These are phyloP conservation scores for Fusarium brachygibbosum DNA, from an alignment of 2,329 filamentous ascomycete species.

Conservation along the genomic window DNA sequence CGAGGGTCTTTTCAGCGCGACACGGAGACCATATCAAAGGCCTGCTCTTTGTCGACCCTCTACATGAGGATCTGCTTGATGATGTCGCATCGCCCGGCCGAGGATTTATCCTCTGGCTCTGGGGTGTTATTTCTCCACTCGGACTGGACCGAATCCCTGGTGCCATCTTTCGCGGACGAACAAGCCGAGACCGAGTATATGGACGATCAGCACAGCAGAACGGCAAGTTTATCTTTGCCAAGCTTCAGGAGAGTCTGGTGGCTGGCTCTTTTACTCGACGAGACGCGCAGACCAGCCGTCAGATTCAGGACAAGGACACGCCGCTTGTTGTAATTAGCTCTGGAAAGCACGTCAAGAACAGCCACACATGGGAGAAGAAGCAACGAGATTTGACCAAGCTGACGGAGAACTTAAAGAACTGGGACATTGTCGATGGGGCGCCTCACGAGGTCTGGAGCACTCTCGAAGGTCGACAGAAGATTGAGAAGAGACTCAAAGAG, in stretches of 20 bases:
- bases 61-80: constrained; percentile 88
- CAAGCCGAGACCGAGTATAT: constrained; percentile 85
- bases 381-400: constrained; percentile 87
- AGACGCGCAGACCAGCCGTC: constrained; percentile 82
- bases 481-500: constrained; percentile 83
- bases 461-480: constrained; percentile 75
- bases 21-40: constrained; percentile 81
- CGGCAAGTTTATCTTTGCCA: constrained; percentile 88
- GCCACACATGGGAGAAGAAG: constrained; percentile 82
- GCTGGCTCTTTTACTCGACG: constrained; percentile 86
- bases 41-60: constrained; percentile 85
- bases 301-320: constrained; percentile 82
- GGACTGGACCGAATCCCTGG: constrained; percentile 85
- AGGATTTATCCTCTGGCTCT: constrained; percentile 89
- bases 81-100: constrained; percentile 74
- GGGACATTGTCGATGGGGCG: constrained; percentile 89
- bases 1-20: constrained; percentile 89
- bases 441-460: constrained; percentile 90
- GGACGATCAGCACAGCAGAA: constrained; percentile 83
- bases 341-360: constrained; percentile 75
- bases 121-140: constrained; percentile 87
- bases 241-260: constrained; percentile 92
- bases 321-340: constrained; percentile 87
- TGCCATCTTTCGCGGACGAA: constrained; percentile 85
- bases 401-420: constrained; percentile 82